Conservation (phyloP, 2,329 filamentous ascomycete genomes). For the Nemania sp. region DNA sequence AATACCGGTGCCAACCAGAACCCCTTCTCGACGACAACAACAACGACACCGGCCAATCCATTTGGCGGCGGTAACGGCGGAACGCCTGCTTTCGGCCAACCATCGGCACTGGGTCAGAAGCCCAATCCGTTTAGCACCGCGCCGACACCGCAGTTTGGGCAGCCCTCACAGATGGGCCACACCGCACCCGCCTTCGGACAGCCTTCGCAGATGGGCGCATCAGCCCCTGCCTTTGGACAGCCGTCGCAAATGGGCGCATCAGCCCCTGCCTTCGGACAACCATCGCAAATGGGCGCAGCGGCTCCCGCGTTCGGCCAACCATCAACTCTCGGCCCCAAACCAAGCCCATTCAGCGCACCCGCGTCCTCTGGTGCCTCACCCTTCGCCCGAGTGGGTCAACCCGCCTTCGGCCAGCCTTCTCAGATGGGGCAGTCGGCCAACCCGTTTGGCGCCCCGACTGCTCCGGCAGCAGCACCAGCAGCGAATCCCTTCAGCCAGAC, state of each 20-base stretch:
- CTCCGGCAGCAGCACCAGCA: conserved; percentile 17
- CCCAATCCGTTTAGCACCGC: conserved; percentile 20
- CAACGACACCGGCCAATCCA: conserved; percentile 34
- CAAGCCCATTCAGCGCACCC: conserved; percentile 36
- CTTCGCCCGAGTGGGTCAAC: conserved; percentile 40
- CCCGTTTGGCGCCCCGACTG: conserved; percentile 35
- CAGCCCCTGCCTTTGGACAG: conserved; percentile 38
- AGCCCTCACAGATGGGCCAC: conserved; percentile 26
- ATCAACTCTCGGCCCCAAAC: conserved; percentile 36
- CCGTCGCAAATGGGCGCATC: conserved; percentile 36
- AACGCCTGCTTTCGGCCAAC: conserved; percentile 38
- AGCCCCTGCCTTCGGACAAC: conserved; percentile 44
- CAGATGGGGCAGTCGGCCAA: conserved; percentile 38
- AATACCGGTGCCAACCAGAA: conserved; percentile 40
- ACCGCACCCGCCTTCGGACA: conserved; percentile 44
- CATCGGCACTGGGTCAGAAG: conserved; percentile 27
- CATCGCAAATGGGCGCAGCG: conserved; percentile 27
- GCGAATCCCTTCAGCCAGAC: conserved; percentile 21
- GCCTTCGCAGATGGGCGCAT: conserved; percentile 40
- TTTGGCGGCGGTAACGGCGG: conserved; percentile 22
- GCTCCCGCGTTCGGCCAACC: conserved; percentile 35
- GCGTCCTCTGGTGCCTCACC: conserved; percentile 29
- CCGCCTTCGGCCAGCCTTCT: conserved; percentile 44
- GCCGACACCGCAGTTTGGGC: conserved; percentile 23
- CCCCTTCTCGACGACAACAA: conserved; percentile 45